Evolutionary conservation across 257 asterid genomes (phyloP).

Genomic region (Echites panduratus): DNA sequence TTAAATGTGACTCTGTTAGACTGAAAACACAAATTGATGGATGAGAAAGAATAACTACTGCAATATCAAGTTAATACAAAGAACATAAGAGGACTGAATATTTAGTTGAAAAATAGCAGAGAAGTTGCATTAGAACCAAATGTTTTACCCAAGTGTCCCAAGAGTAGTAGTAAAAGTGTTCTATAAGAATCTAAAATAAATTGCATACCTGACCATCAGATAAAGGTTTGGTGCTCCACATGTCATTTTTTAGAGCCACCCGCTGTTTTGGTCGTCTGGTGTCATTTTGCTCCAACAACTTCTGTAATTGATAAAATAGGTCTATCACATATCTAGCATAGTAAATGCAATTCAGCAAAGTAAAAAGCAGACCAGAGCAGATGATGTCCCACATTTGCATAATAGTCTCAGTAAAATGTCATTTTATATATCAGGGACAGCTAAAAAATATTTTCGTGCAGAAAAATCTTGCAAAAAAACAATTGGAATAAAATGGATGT

Average conservation of each 20-base stretch:
- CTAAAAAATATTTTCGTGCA: not conserved
- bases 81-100: not conserved
- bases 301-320: constrained; percentile 55
- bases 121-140: not conserved
- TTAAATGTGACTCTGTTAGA: constrained; percentile 92
- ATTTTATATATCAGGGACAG: not conserved
- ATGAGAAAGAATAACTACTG: constrained; percentile 14
- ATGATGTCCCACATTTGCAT: not conserved
- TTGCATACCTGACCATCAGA: constrained; percentile 88
- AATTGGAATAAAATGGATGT: not conserved
- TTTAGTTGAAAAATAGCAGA: not conserved
- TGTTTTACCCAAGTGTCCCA: not conserved
- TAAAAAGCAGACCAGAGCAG: not conserved
- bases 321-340: constrained; percentile 8
- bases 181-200: not conserved
- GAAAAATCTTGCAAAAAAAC: not conserved
- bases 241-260: constrained; percentile 80
- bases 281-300: constrained; percentile 73
- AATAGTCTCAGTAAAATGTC: not conserved
- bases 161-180: not conserved
- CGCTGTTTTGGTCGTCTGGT: constrained; percentile 66
- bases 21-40: constrained; percentile 42
- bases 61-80: not conserved
- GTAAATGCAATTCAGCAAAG: constrained; percentile 1
- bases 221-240: constrained; percentile 80